These are phyloP conservation scores for Raddia distichophylla DNA, from an alignment of 176 grass and related monocot species.

Conservation along the genomic window DNA sequence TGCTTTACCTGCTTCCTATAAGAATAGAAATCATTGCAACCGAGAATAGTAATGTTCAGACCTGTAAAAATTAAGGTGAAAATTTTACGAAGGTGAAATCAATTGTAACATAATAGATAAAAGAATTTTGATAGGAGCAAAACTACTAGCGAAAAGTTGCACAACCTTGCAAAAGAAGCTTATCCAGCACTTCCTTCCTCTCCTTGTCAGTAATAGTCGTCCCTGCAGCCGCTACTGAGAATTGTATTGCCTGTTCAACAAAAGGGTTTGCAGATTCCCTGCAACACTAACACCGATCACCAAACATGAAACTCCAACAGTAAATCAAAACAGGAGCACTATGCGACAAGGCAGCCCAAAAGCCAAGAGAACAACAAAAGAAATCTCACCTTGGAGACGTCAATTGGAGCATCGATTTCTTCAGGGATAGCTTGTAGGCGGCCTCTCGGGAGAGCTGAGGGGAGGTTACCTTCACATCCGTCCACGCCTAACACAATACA, in stretches of 20 bases:
- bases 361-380: background rate
- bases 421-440: slow-evolving; percentile 77
- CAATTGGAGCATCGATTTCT: slow-evolving; percentile 67
- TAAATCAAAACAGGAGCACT: background rate
- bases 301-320: background rate
- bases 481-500: slow-evolving; percentile 62
- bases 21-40: slow-evolving; percentile 97
- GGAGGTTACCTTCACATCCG: slow-evolving; percentile 88
- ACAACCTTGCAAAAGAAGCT: slow-evolving; percentile 80
- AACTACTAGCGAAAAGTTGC: background rate
- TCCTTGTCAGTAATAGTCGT: slow-evolving; percentile 55
- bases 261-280: slow-evolving; percentile 79
- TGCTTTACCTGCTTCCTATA: slow-evolving; percentile 81
- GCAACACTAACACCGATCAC: background rate
- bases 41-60: slow-evolving; percentile 79
- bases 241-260: slow-evolving; percentile 93
- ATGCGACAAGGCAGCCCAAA: background rate
- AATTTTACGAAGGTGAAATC: slow-evolving; percentile 19
- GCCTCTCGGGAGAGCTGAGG: slow-evolving; percentile 78
- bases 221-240: slow-evolving; percentile 69
- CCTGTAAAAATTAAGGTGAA: slow-evolving; percentile 50
- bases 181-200: slow-evolving; percentile 64
- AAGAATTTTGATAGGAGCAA: slow-evolving; percentile 15
- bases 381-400: slow-evolving; percentile 64
- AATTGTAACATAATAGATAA: background rate